Evolutionary conservation across 2,329 filamentous ascomycete genomes (phyloP).

Genomic region (Kalmusia sp.): DNA sequence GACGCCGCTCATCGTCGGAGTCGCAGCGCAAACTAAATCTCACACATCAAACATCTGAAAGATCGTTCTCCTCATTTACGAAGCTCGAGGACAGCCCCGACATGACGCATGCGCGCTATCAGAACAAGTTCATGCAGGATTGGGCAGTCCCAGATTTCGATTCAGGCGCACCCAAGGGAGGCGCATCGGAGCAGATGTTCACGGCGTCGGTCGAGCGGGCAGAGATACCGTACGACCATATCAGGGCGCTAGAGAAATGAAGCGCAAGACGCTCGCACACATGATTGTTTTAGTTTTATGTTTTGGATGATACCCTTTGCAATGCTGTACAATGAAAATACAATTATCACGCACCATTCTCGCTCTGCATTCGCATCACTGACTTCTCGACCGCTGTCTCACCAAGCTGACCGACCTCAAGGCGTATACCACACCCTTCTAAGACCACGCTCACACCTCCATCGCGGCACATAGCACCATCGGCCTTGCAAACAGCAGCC

Average conservation of each 20-base stretch:
- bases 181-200: slow-evolving; percentile 4
- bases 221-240: slow-evolving; percentile 25
- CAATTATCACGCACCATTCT: not conserved
- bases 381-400: too few species aligned
- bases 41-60: slow-evolving; percentile 6
- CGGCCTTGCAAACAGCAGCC: too few species aligned
- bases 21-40: slow-evolving; percentile 30
- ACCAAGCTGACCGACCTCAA: too few species aligned
- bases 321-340: not conserved
- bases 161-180: not conserved
- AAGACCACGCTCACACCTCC: too few species aligned
- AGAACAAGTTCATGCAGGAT: slow-evolving; percentile 20
- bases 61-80: slow-evolving; percentile 5
- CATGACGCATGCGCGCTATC: slow-evolving; percentile 13
- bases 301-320: slow-evolving; percentile 6
- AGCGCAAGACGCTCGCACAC: not conserved
- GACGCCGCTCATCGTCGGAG: slow-evolving; percentile 27
- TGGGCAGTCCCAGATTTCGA: slow-evolving; percentile 26
- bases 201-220: slow-evolving; percentile 24
- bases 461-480: too few species aligned
- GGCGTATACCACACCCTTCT: too few species aligned
- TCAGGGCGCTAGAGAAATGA: slow-evolving; percentile 21
- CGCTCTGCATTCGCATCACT: not conserved
- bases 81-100: slow-evolving; percentile 1
- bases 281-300: not conserved